Evolutionary conservation across 2,329 filamentous ascomycete genomes (phyloP).

Genomic region (Colletotrichum sp.): DNA sequence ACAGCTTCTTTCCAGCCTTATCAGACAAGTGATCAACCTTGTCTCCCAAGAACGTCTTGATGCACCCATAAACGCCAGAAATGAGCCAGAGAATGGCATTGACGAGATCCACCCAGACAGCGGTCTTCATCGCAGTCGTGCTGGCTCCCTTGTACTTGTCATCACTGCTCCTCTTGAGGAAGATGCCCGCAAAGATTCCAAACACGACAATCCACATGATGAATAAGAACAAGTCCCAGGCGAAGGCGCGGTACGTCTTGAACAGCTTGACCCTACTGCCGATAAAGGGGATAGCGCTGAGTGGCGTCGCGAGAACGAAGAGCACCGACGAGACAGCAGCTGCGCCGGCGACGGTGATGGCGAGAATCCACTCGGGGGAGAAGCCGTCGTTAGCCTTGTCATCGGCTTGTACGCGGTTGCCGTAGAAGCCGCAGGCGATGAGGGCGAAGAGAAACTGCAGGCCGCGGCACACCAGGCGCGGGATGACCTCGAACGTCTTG

Average conservation of each 20-base stretch:
- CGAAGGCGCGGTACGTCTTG: conserved; percentile 49
- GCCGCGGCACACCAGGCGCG: conserved; percentile 62
- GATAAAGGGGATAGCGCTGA: conserved; percentile 35
- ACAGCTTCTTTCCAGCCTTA: conserved; percentile 42
- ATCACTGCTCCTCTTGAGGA: conserved; percentile 64
- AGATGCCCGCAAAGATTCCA: conserved; percentile 75
- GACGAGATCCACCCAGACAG: conserved; percentile 74
- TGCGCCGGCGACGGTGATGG: conserved; percentile 61
- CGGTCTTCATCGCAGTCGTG: conserved; percentile 66
- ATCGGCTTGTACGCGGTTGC: conserved; percentile 60
- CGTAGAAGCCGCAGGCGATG: conserved; percentile 73
- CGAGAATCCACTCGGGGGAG: conserved; percentile 67
- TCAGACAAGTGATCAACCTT: conserved; percentile 43
- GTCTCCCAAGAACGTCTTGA: conserved; percentile 46
- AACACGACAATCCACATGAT: conserved; percentile 70
- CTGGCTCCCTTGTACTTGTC: conserved; percentile 49
- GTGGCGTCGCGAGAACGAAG: conserved; percentile 43
- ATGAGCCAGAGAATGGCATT: conserved; percentile 71
- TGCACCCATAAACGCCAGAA: conserved; percentile 45
- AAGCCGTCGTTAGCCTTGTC: conserved; percentile 41
- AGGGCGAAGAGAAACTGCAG: conserved; percentile 75
- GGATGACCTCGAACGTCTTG: conserved; percentile 50
- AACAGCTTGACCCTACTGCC: conserved; percentile 36
- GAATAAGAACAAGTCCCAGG: conserved; percentile 49
- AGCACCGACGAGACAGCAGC: conserved; percentile 56